Base-by-base conservation (phyloP, 768 basidiomycete species). In the Suillus ampliporus region DNA sequence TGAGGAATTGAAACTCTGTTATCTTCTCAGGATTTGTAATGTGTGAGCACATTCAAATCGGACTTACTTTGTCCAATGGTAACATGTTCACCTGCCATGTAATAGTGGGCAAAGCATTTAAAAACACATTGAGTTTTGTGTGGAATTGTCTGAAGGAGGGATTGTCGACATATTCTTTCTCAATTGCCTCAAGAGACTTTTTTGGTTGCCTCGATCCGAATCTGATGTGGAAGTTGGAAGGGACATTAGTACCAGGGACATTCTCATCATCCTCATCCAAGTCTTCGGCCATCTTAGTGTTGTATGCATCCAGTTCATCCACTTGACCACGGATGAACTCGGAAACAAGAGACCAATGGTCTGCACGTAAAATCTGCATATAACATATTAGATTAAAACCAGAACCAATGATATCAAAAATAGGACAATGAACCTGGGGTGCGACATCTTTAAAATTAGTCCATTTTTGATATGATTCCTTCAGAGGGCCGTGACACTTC, bases 361-460 rank as follows among this genome's bases (percentile, higher is more conserved):
- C 58, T 13, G 57, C 23, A 1, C n/a, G 13, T 10, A 64, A 47
- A 52, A 60, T 64, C 59, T 64, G 34, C 21, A 53, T 21, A 23
- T 15, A n/a, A n/a, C 13, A 11, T 48, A 56, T 6, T 31, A 31
- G 31, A 31, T 31, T 31, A 31, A 31, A 60, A 28, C 38, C 21
- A 46, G 44, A 46, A 40, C 19, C 14, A 38, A 15, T 44, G 44
- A 28, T 15, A 41, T 17, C 4, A 17, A 37, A 31, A 44, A 64
- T 34, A 19, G 75, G 72, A 60, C 11, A 23, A 56, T 63, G 23
- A 37, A 78, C 78, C 69, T 79, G 77, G 1, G 53, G 44, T 0
- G 68, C 74, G n/a, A 77, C 68, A 59, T 78, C 52, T 52, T 76
- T 77, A 62, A 75, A 76, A 58, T 80, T 79, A 1, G 78, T 76